Evolutionary conservation across 768 basidiomycete species (phyloP).

Genomic region (Pluteus cervinus): DNA sequence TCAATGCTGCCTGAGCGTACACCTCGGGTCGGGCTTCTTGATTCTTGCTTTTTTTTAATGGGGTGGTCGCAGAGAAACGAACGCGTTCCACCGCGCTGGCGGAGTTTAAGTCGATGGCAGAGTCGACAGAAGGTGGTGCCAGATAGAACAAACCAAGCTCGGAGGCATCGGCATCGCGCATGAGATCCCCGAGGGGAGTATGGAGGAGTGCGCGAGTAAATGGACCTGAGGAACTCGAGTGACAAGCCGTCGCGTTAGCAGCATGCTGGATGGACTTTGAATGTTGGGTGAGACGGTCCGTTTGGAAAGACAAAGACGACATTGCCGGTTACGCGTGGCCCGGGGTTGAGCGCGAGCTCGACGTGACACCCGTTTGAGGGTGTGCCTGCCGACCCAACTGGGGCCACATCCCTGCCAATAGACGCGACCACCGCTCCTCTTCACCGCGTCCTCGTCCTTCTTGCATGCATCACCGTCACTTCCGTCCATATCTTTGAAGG

Average conservation of each 20-base stretch:
- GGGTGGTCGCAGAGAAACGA: slow-evolving; percentile 67
- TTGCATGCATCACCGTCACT: neutral
- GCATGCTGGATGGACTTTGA: slow-evolving; percentile 46
- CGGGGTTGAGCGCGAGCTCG: slow-evolving; percentile 3
- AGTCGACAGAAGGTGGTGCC: no score
- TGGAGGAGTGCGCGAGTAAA: slow-evolving; percentile 65
- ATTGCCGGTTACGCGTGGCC: slow-evolving; percentile 20
- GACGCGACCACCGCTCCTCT: no score
- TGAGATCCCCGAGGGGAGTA: slow-evolving; percentile 63
- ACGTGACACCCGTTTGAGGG: no score
- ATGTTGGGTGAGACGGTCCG: slow-evolving; percentile 54
- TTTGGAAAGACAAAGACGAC: slow-evolving; percentile 58
- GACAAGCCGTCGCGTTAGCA: slow-evolving; percentile 25
- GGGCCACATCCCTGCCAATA: no score
- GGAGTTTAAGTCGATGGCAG: no score
- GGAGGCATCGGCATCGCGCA: slow-evolving; percentile 72
- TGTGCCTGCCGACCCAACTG: no score
- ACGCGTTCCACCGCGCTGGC: no score
- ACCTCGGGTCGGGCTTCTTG: slow-evolving; percentile 56
- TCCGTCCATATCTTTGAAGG: no score
- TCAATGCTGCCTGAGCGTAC: slow-evolving; percentile 69
- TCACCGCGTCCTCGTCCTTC: slow-evolving; percentile 1
- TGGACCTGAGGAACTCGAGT: slow-evolving; percentile 25
- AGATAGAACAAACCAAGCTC: slow-evolving; percentile 77
- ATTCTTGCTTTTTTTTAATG: no score